Evolutionary conservation across 495 filamentous ascomycete species (phyloP), one percentile per base, ranked within the genome.

Genomic region (Filosporella fistucella): DNA sequence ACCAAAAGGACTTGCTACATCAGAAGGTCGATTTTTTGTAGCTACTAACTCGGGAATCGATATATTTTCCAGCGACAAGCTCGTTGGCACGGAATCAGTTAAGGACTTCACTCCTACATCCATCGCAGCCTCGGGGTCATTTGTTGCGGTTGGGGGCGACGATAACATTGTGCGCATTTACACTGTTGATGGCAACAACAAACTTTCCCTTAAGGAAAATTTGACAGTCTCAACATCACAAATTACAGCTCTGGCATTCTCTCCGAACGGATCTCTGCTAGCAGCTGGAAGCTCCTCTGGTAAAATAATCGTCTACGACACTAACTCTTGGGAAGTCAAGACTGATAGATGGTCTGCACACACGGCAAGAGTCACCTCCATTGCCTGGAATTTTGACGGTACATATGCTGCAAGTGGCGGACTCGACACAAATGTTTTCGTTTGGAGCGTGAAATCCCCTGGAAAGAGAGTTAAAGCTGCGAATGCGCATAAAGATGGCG

Each of bases 401-500:
- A 83, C 81, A 17, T 84, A 86, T 60, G 85, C 90, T 5, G 88
- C 81, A 12, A 95, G 87, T 57, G 94, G 91, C 4, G 80, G 78
- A 2, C 66, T 97, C 29, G 93, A 98, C 60, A 96, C 89, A 3
- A 85, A 95, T 55, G 78, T 98, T 33, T 87, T 86, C 57, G 82
- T 95, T 23, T 98, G 93, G 90, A 95, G 88, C 63, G 67, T 96
- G 52, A 72, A 78, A 36, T 85, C 87, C 51, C 91, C 89, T 0
- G 89, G 87, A 21, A 83, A 81, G 59, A 77, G 91, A 59, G 69
- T 91, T 42, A 89, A 88, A 64, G 79, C 80, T 29, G 63, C 75
- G 22, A 89, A 94, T 61, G 89, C 91, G 37, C 93, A 98, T 63
- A 95, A 96, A 68, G 93, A 96, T 47, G 93, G 93, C 2, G 88